phyloP scores from a whole-genome alignment of 768 basidiomycete genomes.

The Clathrus columnatus region DNA sequence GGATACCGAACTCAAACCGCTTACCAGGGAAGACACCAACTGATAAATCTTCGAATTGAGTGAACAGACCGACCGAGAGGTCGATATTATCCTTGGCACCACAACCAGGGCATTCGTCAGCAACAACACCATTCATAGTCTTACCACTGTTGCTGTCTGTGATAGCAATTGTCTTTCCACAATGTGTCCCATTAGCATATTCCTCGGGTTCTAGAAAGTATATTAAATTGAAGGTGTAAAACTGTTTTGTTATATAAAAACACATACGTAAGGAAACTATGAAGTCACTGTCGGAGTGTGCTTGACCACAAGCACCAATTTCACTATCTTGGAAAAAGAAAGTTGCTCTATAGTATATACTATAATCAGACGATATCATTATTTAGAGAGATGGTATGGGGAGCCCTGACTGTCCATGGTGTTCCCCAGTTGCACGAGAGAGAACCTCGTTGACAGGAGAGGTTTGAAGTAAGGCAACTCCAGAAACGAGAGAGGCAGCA shows the following conservation, averaged over 20 bases:
- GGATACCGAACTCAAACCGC: too few relatives aligned
- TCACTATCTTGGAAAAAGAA: constrained; percentile 63
- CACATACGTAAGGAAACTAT: constrained; percentile 57
- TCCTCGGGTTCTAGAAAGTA: constrained; percentile 31
- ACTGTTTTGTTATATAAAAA: not conserved
- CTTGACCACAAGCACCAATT: constrained; percentile 71
- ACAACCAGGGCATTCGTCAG: constrained; percentile 80
- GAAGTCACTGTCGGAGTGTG: constrained; percentile 44
- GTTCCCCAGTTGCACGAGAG: too few relatives aligned
- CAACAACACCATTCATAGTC: constrained; percentile 55
- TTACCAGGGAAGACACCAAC: too few relatives aligned
- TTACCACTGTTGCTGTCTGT: constrained; percentile 52
- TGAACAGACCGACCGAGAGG: constrained; percentile 63
- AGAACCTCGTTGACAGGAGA: too few relatives aligned
- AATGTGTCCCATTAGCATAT: constrained; percentile 41
- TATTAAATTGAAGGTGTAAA: not conserved
- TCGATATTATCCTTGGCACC: constrained; percentile 50
- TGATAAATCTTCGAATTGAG: constrained; percentile 35
- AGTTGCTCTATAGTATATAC: constrained; percentile 53
- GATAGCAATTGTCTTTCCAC: constrained; percentile 57
- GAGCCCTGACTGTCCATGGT: too few relatives aligned
- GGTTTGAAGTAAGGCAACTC: too few relatives aligned
- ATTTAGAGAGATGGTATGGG: too few relatives aligned
- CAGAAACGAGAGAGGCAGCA: too few relatives aligned
- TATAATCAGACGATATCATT: too few relatives aligned